Conservation (phyloP, 495 filamentous ascomycete species). For the Saxophila tyrrhenica region DNA sequence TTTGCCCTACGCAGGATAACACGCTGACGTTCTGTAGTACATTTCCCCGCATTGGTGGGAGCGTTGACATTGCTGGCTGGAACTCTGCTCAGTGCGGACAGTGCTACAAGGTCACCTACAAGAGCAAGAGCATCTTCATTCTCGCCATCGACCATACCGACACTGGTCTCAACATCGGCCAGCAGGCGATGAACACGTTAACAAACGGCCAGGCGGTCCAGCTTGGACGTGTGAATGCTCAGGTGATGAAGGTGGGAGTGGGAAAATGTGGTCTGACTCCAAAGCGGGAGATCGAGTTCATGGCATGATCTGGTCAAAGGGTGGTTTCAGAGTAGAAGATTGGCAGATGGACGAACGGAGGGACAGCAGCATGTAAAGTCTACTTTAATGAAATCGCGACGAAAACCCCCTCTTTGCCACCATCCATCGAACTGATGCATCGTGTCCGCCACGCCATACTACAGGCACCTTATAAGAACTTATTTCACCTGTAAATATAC, state of each 20-base stretch:
- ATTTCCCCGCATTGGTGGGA: constrained; percentile 53
- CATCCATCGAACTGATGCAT: too few relatives aligned
- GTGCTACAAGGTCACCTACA: constrained; percentile 55
- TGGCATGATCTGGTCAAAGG: neutral
- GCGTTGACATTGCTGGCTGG: constrained; percentile 47
- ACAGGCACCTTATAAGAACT: too few relatives aligned
- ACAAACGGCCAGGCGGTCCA: constrained; percentile 44
- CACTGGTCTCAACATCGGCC: constrained; percentile 52
- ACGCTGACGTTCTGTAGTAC: too few relatives aligned
- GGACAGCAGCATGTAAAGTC: too few relatives aligned
- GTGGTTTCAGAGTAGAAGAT: too few relatives aligned
- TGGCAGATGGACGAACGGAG: too few relatives aligned
- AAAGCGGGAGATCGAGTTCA: constrained; percentile 1
- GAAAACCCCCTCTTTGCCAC: neutral
- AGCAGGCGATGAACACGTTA: constrained; percentile 52
- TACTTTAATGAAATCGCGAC: neutral
- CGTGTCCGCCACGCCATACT: too few relatives aligned
- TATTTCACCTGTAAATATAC: too few relatives aligned
- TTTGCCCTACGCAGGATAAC: too few relatives aligned
- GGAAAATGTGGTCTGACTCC: neutral
- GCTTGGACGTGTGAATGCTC: constrained; percentile 46
- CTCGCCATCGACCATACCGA: constrained; percentile 54
- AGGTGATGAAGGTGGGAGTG: constrained; percentile 6
- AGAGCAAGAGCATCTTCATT: constrained; percentile 49
- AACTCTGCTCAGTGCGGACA: constrained; percentile 51